A percentile compares a stretch with the other conserved stretches of the same genome.
These are phyloP conservation scores for Bromus sterilis DNA, from an alignment of 176 grass and related monocot species.

Conservation along the genomic window DNA sequence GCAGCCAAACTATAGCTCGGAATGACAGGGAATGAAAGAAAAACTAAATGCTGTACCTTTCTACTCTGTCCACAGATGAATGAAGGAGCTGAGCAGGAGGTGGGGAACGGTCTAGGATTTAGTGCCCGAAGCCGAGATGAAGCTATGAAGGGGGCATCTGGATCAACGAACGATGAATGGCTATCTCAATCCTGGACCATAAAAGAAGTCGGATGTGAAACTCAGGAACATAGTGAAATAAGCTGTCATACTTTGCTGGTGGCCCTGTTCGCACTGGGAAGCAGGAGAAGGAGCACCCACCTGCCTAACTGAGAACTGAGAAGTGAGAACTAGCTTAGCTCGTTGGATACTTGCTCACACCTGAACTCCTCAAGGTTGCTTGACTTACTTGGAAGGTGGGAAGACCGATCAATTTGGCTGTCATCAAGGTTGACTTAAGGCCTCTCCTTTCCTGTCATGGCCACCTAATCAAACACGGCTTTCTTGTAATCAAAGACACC, in stretches of 20 bases:
- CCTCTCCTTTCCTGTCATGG: background rate
- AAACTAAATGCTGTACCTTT: background rate
- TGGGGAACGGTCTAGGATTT: background rate
- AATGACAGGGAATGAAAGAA: background rate
- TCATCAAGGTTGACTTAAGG: background rate
- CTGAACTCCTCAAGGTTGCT: background rate
- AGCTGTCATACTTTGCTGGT: background rate
- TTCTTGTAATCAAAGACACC: background rate
- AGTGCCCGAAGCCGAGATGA: background rate
- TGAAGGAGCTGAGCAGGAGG: background rate
- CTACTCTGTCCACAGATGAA: background rate
- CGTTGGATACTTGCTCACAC: background rate
- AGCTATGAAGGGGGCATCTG: background rate
- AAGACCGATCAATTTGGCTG: background rate
- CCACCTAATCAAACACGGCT: background rate
- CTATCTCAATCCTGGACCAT: background rate
- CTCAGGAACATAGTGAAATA: background rate
- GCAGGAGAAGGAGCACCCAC: background rate
- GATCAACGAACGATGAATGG: background rate
- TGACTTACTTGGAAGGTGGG: background rate
- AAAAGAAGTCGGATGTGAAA: background rate
- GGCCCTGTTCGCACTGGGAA: background rate
- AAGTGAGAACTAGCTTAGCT: background rate
- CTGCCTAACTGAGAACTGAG: background rate
- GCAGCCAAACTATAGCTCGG: background rate